These are phyloP conservation scores for Aureobasidium sp. DNA, from an alignment of 2,329 filamentous ascomycete genomes.

Conservation along the genomic window DNA sequence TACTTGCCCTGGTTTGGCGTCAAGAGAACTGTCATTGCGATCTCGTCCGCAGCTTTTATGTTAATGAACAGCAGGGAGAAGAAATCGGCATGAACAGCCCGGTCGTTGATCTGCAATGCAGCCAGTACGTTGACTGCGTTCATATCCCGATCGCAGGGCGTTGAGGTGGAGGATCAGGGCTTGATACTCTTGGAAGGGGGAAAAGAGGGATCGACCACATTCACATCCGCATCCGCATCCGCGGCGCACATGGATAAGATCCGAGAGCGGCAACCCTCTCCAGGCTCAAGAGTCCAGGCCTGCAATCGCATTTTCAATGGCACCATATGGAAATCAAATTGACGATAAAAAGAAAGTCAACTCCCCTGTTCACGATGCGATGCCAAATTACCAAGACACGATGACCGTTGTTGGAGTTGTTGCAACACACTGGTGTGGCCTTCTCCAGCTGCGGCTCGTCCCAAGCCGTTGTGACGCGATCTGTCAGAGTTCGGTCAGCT, in stretches of 20 bases:
- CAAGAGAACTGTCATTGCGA: background rate
- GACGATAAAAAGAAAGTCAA: background rate
- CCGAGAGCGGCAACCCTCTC: background rate
- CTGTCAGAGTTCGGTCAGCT: constrained; percentile 2
- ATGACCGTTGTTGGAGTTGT: background rate
- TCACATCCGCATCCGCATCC: constrained; percentile 3
- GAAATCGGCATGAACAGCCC: background rate
- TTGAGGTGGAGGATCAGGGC: constrained; percentile 12
- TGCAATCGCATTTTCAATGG: too few relatives aligned
- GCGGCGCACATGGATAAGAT: background rate
- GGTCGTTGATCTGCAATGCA: constrained; percentile 16
- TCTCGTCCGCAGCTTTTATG: background rate
- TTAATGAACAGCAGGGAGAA: background rate
- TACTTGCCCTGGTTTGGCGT: background rate
- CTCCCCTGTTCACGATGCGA: background rate
- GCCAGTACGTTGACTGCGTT: background rate
- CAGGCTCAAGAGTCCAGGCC: too few relatives aligned
- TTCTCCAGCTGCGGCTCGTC: constrained; percentile 2
- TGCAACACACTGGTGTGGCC: background rate
- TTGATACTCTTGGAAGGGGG: background rate
- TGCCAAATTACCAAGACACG: background rate
- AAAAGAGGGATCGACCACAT: too few relatives aligned
- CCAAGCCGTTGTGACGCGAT: background rate
- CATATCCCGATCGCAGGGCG: constrained; percentile 1
- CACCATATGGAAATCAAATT: background rate